phyloP scores from a whole-genome alignment of 345 rosid genomes.

The Firmiana major region DNA sequence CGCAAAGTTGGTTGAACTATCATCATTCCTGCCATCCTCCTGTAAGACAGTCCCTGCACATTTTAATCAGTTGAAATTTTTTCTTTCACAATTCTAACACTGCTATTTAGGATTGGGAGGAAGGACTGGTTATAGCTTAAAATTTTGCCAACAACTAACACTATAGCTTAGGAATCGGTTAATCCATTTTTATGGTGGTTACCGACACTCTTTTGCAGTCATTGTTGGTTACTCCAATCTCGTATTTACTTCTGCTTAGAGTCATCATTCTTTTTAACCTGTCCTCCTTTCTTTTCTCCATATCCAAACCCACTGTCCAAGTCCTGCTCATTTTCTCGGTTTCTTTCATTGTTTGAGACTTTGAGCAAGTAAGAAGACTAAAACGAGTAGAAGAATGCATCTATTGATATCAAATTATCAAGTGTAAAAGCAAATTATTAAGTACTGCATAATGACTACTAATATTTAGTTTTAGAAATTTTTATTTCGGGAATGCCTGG shows the following conservation, averaged over 20 bases:
- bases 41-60: not conserved
- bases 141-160: not conserved
- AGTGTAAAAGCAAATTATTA: too few relatives aligned
- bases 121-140: not conserved
- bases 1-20: not conserved
- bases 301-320: not conserved
- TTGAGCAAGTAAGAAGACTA: not conserved
- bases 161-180: not conserved
- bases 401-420: too few relatives aligned
- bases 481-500: not conserved
- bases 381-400: not conserved
- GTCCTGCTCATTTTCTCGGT: not conserved
- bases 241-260: not conserved
- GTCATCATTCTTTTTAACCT: too few relatives aligned
- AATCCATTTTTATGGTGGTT: not conserved
- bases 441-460: too few relatives aligned
- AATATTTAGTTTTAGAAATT: not conserved
- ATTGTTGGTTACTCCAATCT: not conserved
- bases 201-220: not conserved
- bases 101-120: too few relatives aligned
- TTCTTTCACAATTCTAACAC: too few relatives aligned
- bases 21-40: not conserved
- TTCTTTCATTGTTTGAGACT: not conserved
- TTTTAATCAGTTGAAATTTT: not conserved
- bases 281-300: too few relatives aligned